A percentile compares a stretch with the other conserved stretches of the same genome.
These are phyloP conservation scores for Rhododendron mucronatum DNA, from an alignment of 148 eudicot genomes.

Conservation along the genomic window DNA sequence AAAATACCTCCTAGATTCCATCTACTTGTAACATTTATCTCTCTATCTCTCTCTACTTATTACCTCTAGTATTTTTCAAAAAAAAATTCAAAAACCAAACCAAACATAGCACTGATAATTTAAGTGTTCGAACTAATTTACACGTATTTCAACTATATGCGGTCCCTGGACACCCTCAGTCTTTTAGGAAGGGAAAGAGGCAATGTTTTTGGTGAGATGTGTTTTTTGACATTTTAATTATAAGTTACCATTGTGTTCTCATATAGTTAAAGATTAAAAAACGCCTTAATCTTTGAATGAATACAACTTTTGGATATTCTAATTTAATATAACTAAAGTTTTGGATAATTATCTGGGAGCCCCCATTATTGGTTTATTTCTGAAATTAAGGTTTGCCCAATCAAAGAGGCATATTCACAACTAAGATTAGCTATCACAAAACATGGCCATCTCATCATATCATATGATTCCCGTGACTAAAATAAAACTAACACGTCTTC, in stretches of 20 bases:
- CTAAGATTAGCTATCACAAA: neutral
- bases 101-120: too few relatives aligned
- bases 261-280: neutral
- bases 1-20: too few relatives aligned
- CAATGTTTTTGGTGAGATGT: too few relatives aligned
- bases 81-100: too few relatives aligned
- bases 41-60: too few relatives aligned
- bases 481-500: neutral
- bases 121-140: too few relatives aligned
- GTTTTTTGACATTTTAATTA: neutral
- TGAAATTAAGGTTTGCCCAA: neutral
- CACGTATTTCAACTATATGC: neutral
- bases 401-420: neutral
- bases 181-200: too few relatives aligned
- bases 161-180: neutral
- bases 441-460: neutral
- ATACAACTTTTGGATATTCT: neutral
- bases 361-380: neutral
- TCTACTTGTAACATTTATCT: too few relatives aligned
- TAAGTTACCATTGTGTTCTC: neutral
- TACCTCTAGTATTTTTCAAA: too few relatives aligned
- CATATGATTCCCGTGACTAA: neutral
- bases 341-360: neutral
- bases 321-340: too few relatives aligned
- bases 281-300: neutral